Evolutionary conservation across 768 basidiomycete genomes (phyloP).

Genomic region (Serpula lacrymans): DNA sequence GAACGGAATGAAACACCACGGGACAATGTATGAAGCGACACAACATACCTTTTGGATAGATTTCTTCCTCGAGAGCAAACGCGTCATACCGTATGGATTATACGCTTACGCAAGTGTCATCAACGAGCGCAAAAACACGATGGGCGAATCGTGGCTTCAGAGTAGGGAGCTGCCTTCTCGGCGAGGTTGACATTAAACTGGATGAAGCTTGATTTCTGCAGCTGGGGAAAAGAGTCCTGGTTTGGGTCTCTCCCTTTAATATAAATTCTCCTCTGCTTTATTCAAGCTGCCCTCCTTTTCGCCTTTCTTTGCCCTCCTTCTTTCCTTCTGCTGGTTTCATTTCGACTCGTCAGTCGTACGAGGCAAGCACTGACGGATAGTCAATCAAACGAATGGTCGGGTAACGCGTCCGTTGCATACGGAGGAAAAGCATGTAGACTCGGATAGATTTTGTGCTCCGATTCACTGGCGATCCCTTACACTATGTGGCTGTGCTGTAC

Average conservation of each 20-base stretch:
- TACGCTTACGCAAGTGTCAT: conserved; percentile 72
- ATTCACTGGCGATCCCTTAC: too few species aligned
- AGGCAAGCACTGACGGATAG: conserved; percentile 14
- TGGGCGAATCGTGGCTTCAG: conserved; percentile 92
- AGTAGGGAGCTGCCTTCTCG: conserved; percentile 72
- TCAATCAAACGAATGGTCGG: too few species aligned
- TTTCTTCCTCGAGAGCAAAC: conserved; percentile 68
- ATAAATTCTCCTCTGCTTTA: conserved; percentile 41
- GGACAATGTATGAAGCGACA: neutral
- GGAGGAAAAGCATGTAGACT: too few species aligned
- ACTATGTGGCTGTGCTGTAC: too few species aligned
- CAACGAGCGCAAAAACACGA: conserved; percentile 79
- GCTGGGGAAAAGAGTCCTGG: conserved; percentile 51
- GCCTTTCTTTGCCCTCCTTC: conserved; percentile 32
- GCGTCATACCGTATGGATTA: conserved; percentile 61
- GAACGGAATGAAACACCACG: conserved; percentile 5
- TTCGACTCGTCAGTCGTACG: conserved; percentile 66
- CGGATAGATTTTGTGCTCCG: too few species aligned
- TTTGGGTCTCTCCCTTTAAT: conserved; percentile 38
- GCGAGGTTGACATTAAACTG: conserved; percentile 73
- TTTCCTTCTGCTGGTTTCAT: conserved; percentile 58
- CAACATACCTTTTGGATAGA: conserved; percentile 63
- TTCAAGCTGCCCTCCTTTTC: conserved; percentile 38
- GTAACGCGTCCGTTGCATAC: too few species aligned
- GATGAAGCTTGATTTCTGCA: conserved; percentile 84